Evolutionary conservation across 2,329 filamentous ascomycete genomes (phyloP), one percentile per base, ranked within the genome.

Genomic region (Paraphaeosphaeria minitans): DNA sequence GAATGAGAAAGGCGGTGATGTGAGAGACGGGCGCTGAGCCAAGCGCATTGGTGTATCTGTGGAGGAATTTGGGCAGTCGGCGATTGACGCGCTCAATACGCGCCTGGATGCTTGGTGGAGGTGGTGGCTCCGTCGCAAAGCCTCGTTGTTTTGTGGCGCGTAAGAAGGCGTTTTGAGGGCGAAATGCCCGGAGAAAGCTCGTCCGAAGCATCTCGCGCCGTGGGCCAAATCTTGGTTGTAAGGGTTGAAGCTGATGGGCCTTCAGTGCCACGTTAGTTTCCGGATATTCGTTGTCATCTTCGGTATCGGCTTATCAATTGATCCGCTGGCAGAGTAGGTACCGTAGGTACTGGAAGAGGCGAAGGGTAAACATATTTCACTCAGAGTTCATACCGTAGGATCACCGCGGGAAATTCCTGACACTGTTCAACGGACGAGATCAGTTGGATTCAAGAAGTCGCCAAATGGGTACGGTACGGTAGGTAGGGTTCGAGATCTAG

Each of bases 1-100:
- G 84, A 41, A 97, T 81, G 12, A 98, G 81, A 75, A 99, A 99
- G 0, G 94, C 89, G 1, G 89, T 86, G 43, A 96, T 82, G 78
- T 97, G 92, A 0, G 91, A 91, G 46, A 93, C 77, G 0, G 95
- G 95, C 0, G 93, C 93, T 56, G 85, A 83, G 57, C 88, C 86
- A 3, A 99, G 85, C 0, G 87, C 86, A 0, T 80, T 77, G 0
- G 91, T 88, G 79, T 93, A 91, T 53, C 81, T 83, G 57, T 86
- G 89, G 13, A 96, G 82, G 60, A 87, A 88, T 4, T 72, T 79
- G 2, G 92, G 92, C 41, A 82, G 75, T 48, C 79, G 77, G 9
- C 72, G 66, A 48, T 76, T 76, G 64, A 76, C 67, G 62, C 73
- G 74, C 31, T 67, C 66, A 46, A 76, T 71, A 52, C 72, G 74